phyloP scores from a whole-genome alignment of 805 yeast genomes.

The Ogataea nitratoaversa region DNA sequence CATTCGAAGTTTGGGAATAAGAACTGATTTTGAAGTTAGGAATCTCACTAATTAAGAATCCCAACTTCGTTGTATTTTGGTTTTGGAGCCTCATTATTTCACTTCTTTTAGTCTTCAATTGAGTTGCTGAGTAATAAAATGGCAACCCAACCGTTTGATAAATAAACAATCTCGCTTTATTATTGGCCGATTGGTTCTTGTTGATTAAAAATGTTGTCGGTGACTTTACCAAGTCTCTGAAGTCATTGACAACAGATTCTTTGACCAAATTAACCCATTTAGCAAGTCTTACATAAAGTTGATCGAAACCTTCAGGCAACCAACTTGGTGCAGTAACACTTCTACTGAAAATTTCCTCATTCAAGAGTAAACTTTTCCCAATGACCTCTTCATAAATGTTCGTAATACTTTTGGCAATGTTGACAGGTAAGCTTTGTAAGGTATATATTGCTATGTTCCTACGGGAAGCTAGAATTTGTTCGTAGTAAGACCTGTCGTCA shows the following conservation, averaged over 20 bases:
- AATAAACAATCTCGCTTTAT: conserved; percentile 18
- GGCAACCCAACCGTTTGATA: conserved; percentile 35
- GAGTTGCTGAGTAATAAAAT: conserved; percentile 28
- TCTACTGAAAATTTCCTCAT: conserved; percentile 12
- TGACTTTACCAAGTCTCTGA: conserved; percentile 13
- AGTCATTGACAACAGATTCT: conserved; percentile 12
- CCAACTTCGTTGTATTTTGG: conserved; percentile 33
- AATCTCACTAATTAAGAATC: conserved; percentile 31
- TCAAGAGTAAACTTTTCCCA: conserved; percentile 14
- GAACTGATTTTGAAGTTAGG: conserved; percentile 23
- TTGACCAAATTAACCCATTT: conserved; percentile 15
- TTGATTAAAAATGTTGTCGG: conserved; percentile 26
- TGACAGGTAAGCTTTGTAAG: conserved; percentile 36
- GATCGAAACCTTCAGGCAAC: conserved; percentile 16
- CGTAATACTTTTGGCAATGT: conserved; percentile 12
- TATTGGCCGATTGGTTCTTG: conserved; percentile 14
- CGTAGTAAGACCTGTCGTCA: conserved; percentile 46
- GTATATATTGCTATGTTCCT: conserved; percentile 33
- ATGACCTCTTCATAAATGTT: conserved; percentile 26
- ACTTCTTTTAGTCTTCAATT: conserved; percentile 23
- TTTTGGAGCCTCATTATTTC: conserved; percentile 20
- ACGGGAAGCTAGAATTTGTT: conserved; percentile 31
- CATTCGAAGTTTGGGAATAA: background rate
- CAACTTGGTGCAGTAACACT: conserved; percentile 18
- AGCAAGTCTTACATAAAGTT: conserved; percentile 5